Conservation (phyloP, 2,329 filamentous ascomycete species). For the Hypoxylon sp. region DNA sequence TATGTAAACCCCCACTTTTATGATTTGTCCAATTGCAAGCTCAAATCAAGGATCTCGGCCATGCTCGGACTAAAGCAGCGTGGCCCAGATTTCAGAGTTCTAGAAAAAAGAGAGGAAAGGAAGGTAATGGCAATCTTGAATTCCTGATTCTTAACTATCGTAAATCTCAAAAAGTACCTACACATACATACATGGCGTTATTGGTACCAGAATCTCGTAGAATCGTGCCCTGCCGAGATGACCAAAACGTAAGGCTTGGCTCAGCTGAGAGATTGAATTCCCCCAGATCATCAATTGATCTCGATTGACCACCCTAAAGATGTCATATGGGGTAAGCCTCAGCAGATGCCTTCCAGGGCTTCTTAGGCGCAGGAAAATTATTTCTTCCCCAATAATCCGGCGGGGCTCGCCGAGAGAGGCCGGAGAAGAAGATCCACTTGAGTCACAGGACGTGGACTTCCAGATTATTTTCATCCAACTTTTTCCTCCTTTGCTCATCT, state of each 20-base stretch:
- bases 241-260: conserved; percentile 9
- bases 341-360: too few species aligned
- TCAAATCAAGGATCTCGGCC: not conserved
- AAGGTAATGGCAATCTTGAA: conserved; percentile 23
- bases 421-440: conserved; percentile 11
- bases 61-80: not conserved
- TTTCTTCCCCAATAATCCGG: conserved; percentile 30
- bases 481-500: conserved; percentile 15
- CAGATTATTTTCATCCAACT: conserved; percentile 31
- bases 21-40: not conserved
- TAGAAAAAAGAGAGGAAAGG: conserved; percentile 27
- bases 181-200: not conserved
- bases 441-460: conserved; percentile 25
- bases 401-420: conserved; percentile 29
- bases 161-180: not conserved
- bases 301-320: conserved; percentile 2
- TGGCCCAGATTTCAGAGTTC: conserved; percentile 4
- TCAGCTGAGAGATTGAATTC: conserved; percentile 1
- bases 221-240: conserved; percentile 12
- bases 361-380: conserved; percentile 25
- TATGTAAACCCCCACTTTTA: not conserved
- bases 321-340: conserved; percentile 6
- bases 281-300: conserved; percentile 1
- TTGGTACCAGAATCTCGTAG: not conserved
- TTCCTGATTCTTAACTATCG: not conserved